phyloP scores from a whole-genome alignment of 352 stramenopile species.

The Phytophthora pistaciae region DNA sequence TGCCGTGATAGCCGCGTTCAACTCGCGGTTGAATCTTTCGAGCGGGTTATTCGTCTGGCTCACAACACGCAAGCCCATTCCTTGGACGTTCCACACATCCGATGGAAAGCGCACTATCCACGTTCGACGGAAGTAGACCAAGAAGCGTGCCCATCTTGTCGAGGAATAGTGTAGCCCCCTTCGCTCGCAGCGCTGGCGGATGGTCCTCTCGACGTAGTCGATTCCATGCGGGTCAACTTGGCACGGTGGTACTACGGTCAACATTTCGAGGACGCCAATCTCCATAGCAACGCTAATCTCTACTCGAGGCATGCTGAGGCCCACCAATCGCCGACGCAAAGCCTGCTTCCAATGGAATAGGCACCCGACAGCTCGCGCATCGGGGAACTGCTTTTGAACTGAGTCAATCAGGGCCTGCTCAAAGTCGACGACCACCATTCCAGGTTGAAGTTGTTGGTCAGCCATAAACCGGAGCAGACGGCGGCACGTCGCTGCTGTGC shows the following conservation, averaged over 20 bases:
- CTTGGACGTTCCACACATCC: conserved; percentile 8
- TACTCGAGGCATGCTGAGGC: neutral
- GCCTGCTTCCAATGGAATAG: conserved; percentile 26
- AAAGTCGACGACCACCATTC: conserved; percentile 18
- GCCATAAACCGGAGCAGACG: conserved; percentile 22
- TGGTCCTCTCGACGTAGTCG: too few species aligned
- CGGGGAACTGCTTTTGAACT: conserved; percentile 8
- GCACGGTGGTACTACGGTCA: neutral
- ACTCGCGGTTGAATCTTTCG: neutral
- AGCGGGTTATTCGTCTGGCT: neutral
- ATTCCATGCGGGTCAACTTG: neutral
- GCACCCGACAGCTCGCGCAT: conserved; percentile 11
- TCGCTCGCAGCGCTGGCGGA: too few species aligned
- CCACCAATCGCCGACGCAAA: neutral
- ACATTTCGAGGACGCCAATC: conserved; percentile 4
- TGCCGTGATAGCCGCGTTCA: neutral
- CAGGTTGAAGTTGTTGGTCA: conserved; percentile 8
- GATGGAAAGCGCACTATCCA: neutral
- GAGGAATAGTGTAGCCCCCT: too few species aligned
- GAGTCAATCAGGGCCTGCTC: conserved; percentile 23
- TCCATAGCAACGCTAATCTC: conserved; percentile 2
- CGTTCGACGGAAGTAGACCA: neutral
- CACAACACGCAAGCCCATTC: neutral
- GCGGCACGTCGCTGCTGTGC: conserved; percentile 13
- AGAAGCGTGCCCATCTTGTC: neutral